phyloP scores from a whole-genome alignment of 345 rosid genomes.

The Gossypium rotundifolium region DNA sequence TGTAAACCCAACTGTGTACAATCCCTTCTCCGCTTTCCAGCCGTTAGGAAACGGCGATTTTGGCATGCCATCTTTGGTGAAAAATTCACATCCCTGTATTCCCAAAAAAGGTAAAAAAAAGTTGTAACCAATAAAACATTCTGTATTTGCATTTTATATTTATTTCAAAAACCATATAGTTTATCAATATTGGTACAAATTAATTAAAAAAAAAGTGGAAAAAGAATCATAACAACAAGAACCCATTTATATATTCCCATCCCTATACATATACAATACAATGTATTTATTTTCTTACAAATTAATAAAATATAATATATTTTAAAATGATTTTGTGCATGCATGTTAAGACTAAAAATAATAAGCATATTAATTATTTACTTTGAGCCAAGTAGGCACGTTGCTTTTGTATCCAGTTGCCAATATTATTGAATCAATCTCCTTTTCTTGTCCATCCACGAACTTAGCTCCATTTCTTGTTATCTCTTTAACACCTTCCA shows the following conservation, averaged over 20 bases:
- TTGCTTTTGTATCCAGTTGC: slow-evolving; percentile 95
- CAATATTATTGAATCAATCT: slow-evolving; percentile 69
- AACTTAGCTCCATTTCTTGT: slow-evolving; percentile 62
- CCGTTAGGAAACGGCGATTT: slow-evolving; percentile 69
- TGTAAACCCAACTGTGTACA: slow-evolving; percentile 86
- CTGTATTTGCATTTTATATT: too few species aligned
- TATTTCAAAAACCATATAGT: too few species aligned
- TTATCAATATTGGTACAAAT: too few species aligned
- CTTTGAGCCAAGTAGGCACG: slow-evolving; percentile 92
- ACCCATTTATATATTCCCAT: too few species aligned
- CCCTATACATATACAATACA: too few species aligned
- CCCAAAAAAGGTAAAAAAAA: background rate
- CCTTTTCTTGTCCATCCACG: slow-evolving; percentile 65
- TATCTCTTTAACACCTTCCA: slow-evolving; percentile 66
- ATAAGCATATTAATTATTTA: slow-evolving; percentile 18
- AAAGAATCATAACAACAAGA: too few species aligned
- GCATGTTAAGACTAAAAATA: slow-evolving; percentile 8
- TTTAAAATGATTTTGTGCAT: too few species aligned
- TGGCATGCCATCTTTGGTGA: slow-evolving; percentile 82
- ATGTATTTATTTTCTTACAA: too few species aligned
- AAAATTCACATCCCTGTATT: slow-evolving; percentile 52
- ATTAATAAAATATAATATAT: too few species aligned
- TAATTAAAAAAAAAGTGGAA: too few species aligned
- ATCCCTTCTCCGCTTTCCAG: slow-evolving; percentile 73
- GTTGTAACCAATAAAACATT: background rate